Conservation (phyloP, 2,329 filamentous ascomycete species). For the Colletotrichum tanaceti region DNA sequence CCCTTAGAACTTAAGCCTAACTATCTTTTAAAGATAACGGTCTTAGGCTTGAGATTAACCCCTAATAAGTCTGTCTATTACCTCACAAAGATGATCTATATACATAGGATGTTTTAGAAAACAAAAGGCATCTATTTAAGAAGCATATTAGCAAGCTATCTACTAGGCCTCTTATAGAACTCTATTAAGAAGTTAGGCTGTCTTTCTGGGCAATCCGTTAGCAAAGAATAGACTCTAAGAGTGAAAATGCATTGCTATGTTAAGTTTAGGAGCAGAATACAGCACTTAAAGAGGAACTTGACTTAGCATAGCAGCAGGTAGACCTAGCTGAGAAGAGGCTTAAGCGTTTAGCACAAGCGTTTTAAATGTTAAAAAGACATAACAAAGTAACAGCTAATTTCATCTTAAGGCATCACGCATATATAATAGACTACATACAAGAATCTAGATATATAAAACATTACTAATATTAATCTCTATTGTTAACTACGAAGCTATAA, state of each 20-base stretch:
- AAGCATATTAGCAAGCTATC: conserved; percentile 11
- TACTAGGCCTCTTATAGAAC: background rate
- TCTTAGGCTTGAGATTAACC: background rate
- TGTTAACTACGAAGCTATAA: too few relatives aligned
- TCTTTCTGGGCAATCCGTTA: background rate
- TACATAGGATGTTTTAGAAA: background rate
- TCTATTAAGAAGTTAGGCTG: background rate
- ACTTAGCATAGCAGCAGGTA: background rate
- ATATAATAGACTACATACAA: background rate
- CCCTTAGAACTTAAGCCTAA: background rate
- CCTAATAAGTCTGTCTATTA: background rate
- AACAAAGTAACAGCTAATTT: background rate
- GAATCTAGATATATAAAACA: background rate
- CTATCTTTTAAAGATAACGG: background rate
- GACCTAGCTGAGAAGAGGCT: background rate
- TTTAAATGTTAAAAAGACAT: background rate
- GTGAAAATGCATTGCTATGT: background rate
- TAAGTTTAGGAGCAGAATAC: background rate
- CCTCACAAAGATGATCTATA: background rate
- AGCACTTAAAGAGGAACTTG: background rate
- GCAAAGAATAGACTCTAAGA: background rate
- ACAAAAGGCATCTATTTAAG: background rate
- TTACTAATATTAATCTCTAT: too few relatives aligned
- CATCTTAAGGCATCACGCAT: background rate
- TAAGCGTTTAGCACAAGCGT: conserved; percentile 1